Base-by-base conservation (phyloP, 768 basidiomycete species). In the Austroboletus eburneus region DNA sequence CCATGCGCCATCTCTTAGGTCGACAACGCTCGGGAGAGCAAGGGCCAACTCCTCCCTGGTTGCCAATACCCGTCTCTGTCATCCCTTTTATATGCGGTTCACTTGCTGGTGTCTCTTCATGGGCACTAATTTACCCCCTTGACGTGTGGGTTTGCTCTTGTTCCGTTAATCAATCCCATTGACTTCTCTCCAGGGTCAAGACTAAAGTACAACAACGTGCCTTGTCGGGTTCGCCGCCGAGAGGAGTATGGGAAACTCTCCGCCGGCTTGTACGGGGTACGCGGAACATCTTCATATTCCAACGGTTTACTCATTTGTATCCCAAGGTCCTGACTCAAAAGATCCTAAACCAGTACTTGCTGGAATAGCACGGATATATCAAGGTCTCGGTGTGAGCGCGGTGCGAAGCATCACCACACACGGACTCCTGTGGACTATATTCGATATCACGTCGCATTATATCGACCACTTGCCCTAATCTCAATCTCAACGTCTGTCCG, bases 131-230 rank as follows among this genome's bases (percentile, higher is more conserved):
- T 49, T 97, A 97, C 74, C 93, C 93, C 12, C 76, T 95, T 43
- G 92, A 95, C 63, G 92, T 95, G 87, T 88, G 70, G 67, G 83
- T 68, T 18, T 24, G 23, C 38, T n/a, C 43, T 37, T 20, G 22
- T 16, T 18, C n/a, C 9, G 8, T 17, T 35, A 14, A 39, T 22
- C 12, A 7, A 25, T 8, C 25, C 32, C 25, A 29, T 35, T 37
- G 38, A 51, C 46, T 44, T 33, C 48, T 52, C 25, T 51, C 17
- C 53, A 90, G 87, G 35, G 87, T 92, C 37, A 91, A 95, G 76
- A 97, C 94, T 0, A 95, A 94, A 69, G 76, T 94, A n/a, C 94
- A 97, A 65, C 89, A 94, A 66, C 82, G 94, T 43, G 83, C 91
- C 21, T 71, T 97, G 42, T 85, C 91, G 5, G 88, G 90, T 38